Conservation (phyloP, 768 basidiomycete species). For the Hericium coralloides region DNA sequence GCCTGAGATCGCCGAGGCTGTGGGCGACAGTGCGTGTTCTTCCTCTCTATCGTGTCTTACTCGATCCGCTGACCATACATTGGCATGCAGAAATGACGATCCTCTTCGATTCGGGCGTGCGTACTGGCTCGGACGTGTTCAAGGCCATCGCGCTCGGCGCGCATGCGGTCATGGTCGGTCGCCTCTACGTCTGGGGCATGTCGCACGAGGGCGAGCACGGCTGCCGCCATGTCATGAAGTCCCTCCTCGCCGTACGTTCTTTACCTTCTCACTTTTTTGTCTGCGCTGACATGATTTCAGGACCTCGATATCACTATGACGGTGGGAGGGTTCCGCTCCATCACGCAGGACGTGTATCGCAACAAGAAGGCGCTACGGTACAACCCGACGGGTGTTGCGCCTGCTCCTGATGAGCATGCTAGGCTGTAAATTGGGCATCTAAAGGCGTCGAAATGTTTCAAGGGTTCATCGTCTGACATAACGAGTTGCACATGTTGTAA, state of each 20-base stretch:
- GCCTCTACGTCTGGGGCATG: slow-evolving; percentile 46
- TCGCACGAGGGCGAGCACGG: slow-evolving; percentile 43
- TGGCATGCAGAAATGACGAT: slow-evolving; percentile 33
- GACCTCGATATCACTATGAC: slow-evolving; percentile 37
- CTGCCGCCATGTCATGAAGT: slow-evolving; percentile 45
- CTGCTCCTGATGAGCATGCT: slow-evolving; percentile 23
- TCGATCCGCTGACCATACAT: slow-evolving; percentile 35
- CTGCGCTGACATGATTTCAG: slow-evolving; percentile 4
- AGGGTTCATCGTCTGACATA: no score
- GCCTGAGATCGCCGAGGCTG: slow-evolving; percentile 41
- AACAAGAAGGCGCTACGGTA: slow-evolving; percentile 25
- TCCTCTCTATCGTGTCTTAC: slow-evolving; percentile 57
- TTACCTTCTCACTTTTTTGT: not conserved
- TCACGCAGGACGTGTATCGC: slow-evolving; percentile 23
- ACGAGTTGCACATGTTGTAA: no score
- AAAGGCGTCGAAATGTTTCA: not conserved
- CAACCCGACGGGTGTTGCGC: slow-evolving; percentile 25
- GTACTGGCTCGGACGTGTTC: slow-evolving; percentile 43
- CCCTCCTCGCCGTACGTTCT: slow-evolving; percentile 32
- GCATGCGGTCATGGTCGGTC: slow-evolving; percentile 41
- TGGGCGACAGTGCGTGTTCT: slow-evolving; percentile 36
- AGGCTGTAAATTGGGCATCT: slow-evolving; percentile 18
- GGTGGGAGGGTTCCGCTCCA: slow-evolving; percentile 30
- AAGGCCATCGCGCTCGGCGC: slow-evolving; percentile 50
- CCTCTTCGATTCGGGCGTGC: slow-evolving; percentile 44